Conservation (phyloP, 1,284 basidiomycete genomes). For the Ustilago bromivora region DNA sequence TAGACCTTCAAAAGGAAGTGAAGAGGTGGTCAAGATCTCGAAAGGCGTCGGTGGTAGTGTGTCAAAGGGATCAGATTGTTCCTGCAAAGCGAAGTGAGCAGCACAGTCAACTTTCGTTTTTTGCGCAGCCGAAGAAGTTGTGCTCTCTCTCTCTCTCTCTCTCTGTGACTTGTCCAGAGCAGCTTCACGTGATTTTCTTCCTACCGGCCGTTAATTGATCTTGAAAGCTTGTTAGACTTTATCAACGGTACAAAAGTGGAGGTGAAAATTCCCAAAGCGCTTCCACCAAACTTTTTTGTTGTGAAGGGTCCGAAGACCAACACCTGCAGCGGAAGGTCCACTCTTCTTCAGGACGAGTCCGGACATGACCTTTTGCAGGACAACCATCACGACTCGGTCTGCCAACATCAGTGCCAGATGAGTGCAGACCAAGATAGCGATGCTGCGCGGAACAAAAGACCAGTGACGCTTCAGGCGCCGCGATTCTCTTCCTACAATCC, state of each 20-base stretch:
- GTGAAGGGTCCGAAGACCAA: constrained; percentile 10
- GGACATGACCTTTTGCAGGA: not conserved
- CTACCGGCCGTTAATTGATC: constrained; percentile 22
- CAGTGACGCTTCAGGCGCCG: constrained; percentile 4
- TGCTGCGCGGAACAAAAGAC: not conserved
- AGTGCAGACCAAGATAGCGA: constrained; percentile 26
- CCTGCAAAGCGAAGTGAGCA: constrained; percentile 1
- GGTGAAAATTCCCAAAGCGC: not conserved
- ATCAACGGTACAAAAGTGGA: not conserved
- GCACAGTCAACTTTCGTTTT: constrained; percentile 2
- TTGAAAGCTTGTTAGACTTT: not conserved
- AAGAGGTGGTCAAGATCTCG: not conserved
- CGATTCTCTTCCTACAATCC: constrained; percentile 18
- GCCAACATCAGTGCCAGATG: constrained; percentile 19
- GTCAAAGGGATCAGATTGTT: not conserved
- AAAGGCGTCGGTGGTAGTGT: not conserved
- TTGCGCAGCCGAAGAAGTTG: constrained; percentile 18
- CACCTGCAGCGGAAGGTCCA: not conserved
- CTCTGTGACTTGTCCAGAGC: constrained; percentile 17
- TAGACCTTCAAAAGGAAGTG: not conserved
- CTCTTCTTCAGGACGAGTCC: not conserved
- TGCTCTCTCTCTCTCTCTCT: not conserved
- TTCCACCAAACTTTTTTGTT: constrained; percentile 7
- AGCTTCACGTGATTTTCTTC: constrained; percentile 51
- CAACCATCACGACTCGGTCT: constrained; percentile 24